A percentile compares a stretch with the other conserved stretches of the same genome.
Evolutionary conservation across 441 rosid species (phyloP).

Genomic region (Mallotus japonicus): DNA sequence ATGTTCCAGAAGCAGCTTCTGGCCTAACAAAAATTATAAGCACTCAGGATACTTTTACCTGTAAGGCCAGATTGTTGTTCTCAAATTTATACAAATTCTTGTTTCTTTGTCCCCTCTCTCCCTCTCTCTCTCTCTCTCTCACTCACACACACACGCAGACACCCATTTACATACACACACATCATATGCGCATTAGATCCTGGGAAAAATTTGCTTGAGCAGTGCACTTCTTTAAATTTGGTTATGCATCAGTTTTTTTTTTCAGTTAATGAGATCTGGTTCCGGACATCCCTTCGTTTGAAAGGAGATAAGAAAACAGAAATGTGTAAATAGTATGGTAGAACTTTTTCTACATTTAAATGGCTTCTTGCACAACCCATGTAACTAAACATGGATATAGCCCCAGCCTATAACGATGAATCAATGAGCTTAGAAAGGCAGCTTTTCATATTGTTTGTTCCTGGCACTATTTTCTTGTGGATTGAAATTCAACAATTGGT

Average conservation of each 20-base stretch:
- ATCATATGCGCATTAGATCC: background rate
- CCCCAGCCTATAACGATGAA: background rate
- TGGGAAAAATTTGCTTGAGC: background rate
- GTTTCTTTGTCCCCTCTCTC: conserved; percentile 7
- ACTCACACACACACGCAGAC: too few species aligned
- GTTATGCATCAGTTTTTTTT: background rate
- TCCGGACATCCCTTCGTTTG: background rate
- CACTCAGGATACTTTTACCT: conserved; percentile 22
- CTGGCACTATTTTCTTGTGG: background rate
- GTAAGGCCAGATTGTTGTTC: conserved; percentile 32
- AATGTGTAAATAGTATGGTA: background rate
- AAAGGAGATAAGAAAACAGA: background rate
- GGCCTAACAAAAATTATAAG: conserved; percentile 29
- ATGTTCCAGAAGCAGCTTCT: conserved; percentile 31
- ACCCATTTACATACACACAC: too few species aligned
- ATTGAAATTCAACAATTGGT: background rate
- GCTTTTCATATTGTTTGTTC: background rate
- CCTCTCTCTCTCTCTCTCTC: too few species aligned
- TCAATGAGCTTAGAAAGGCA: background rate
- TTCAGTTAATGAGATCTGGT: conserved; percentile 8
- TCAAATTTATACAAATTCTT: conserved; percentile 6
- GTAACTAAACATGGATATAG: background rate
- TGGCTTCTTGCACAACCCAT: background rate
- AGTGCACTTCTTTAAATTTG: background rate
- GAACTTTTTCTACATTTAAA: background rate